phyloP scores from a whole-genome alignment of 257 asterid genomes.

The Pogostemon cablin region DNA sequence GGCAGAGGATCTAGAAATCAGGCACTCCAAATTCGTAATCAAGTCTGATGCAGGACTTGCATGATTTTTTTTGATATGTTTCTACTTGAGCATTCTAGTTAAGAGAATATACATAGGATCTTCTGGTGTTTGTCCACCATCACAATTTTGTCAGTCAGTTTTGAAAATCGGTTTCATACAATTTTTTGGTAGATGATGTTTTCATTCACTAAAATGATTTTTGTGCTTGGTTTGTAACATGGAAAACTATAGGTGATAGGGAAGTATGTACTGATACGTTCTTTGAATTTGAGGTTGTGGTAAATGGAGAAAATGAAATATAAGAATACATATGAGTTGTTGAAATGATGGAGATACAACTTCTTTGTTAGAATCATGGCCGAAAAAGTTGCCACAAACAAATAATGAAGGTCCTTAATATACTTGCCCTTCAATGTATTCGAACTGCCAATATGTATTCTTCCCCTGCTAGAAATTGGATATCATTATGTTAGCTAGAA shows the following conservation, averaged over 20 bases:
- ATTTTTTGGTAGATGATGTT: background rate
- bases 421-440: background rate
- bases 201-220: background rate
- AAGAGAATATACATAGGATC: conserved; percentile 12
- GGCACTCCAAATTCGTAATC: conserved; percentile 37
- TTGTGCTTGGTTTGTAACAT: conserved; percentile 4
- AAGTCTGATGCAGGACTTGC: conserved; percentile 29
- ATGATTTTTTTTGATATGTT: conserved; percentile 22
- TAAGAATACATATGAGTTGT: conserved; percentile 25
- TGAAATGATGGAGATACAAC: conserved; percentile 23
- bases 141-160: conserved; percentile 33
- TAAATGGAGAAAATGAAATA: background rate
- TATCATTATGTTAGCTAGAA: background rate
- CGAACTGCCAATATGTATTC: background rate
- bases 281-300: conserved; percentile 1
- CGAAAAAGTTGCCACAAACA: conserved; percentile 29
- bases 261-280: background rate
- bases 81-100: conserved; percentile 5
- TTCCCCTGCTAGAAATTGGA: conserved; percentile 12
- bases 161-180: conserved; percentile 14
- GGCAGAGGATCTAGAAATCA: conserved; percentile 51
- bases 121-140: conserved; percentile 18
- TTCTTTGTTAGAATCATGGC: conserved; percentile 31
- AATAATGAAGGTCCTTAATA: conserved; percentile 17
- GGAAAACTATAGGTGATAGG: background rate